Base-by-base conservation (phyloP, 2,329 filamentous ascomycete genomes). In the Dactylellina leptospora region DNA sequence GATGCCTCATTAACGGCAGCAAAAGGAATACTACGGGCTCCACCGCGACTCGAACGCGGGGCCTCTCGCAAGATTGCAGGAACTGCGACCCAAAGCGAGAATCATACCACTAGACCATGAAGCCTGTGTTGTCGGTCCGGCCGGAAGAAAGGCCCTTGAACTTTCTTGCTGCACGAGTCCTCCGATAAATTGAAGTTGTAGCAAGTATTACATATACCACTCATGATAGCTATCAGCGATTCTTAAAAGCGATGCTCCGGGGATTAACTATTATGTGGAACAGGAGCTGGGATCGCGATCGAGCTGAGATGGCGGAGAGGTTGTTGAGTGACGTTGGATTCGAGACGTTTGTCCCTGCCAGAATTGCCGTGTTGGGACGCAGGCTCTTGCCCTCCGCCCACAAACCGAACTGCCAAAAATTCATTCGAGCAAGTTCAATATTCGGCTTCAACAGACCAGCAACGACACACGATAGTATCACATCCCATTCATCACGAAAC, bases 11-110 rank as follows among this genome's bases (percentile, higher is more conserved):
- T n/a, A n/a, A n/a, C 11, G 38, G n/a, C 2, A 28, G 30, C 5
- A 45, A 66, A 58, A 53, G 53, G 28, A 9, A 53, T 54, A 54
- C 3, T 50, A 9, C 3, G 62, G 62, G 62, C 62, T 68, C 54
- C 53, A 68, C 62, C 62, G 62, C 54, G 62, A 60, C 20, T 68
- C 62, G 62, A 68, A 68, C 62, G 54, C 62, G 62, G 62, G 62
- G 45, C 62, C 62, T 68, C 62, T 68, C 62, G 62, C 62, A 68
- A 9, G 44, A 66, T 58, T 66, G 61, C 51, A 56, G 36, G 5
- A 50, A 16, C 45, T 55, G 50, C 60, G 6, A 64, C 60, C 60
- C 60, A 64, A 64, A 80, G n/a, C n/a, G n/a, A n/a, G n/a, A n/a
- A n/a, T n/a, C n/a, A n/a, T n/a, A n/a, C n/a, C n/a, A n/a, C n/a